Conservation (phyloP, 768 basidiomycete species). For the Tricholoma bakamatsutake region DNA sequence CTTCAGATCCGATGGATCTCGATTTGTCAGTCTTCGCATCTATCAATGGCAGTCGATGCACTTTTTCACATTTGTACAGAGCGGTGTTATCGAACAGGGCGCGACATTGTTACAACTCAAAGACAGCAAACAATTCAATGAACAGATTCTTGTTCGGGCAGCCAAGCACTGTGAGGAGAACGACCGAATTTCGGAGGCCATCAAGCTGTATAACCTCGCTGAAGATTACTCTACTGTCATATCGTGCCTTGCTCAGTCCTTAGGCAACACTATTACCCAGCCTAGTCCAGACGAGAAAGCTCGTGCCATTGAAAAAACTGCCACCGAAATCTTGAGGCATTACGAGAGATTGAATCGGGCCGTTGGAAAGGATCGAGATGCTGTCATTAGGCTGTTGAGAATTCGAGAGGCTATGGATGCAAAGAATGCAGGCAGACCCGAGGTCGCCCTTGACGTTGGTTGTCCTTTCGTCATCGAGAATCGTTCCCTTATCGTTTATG, state of each 20-base stretch:
- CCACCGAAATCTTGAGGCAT: constrained; percentile 71
- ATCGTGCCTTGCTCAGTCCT: constrained; percentile 76
- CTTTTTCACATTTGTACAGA: constrained; percentile 34
- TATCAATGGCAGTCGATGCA: neutral
- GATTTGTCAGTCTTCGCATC: constrained; percentile 55
- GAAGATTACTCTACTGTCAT: constrained; percentile 88
- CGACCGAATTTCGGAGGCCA: constrained; percentile 82
- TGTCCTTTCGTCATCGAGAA: neutral
- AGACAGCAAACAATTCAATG: constrained; percentile 64
- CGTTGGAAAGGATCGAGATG: constrained; percentile 67
- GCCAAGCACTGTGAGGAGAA: constrained; percentile 80
- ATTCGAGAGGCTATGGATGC: constrained; percentile 79
- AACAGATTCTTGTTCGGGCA: constrained; percentile 76
- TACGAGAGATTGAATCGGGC: constrained; percentile 73
- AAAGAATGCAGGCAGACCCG: constrained; percentile 64
- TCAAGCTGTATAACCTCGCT: constrained; percentile 93
- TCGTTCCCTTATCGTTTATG: neutral
- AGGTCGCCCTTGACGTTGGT: constrained; percentile 78
- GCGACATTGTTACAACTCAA: constrained; percentile 69
- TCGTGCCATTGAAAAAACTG: constrained; percentile 63
- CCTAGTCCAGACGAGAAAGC: constrained; percentile 59
- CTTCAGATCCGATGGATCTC: constrained; percentile 82
- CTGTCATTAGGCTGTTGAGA: constrained; percentile 67
- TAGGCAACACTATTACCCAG: constrained; percentile 77
- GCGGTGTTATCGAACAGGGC: constrained; percentile 83